Conservation (phyloP, 1,284 basidiomycete genomes). For the Salmacisia buchloeana region DNA sequence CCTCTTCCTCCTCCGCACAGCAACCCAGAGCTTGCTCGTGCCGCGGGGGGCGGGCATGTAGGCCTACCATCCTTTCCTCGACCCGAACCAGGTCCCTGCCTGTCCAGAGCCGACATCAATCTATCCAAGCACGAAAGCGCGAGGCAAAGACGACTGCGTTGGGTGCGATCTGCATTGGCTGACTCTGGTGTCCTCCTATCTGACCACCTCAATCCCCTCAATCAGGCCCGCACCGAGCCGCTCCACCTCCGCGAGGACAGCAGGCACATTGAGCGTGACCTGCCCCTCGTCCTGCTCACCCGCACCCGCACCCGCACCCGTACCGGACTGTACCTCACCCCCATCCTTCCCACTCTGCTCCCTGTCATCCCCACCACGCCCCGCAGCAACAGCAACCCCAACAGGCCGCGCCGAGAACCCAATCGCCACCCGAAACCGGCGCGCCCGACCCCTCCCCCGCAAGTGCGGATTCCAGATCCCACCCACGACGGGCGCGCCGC, state of each 20-base stretch:
- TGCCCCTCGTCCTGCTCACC: slow-evolving; percentile 57
- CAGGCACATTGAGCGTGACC: slow-evolving; percentile 68
- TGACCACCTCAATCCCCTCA: slow-evolving; percentile 22
- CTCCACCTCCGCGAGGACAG: slow-evolving; percentile 71
- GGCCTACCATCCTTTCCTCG: no score
- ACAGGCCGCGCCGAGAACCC: slow-evolving; percentile 62
- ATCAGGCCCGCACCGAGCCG: slow-evolving; percentile 71
- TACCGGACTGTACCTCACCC: no score
- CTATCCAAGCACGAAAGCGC: no score
- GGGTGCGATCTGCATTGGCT: no score
- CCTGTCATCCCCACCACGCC: neutral
- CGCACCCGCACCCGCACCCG: no score
- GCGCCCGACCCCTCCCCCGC: slow-evolving; percentile 42
- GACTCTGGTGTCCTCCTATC: neutral
- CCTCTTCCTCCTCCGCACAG: slow-evolving; percentile 63
- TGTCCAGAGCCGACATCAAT: no score
- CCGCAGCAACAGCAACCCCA: slow-evolving; percentile 2
- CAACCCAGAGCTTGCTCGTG: no score
- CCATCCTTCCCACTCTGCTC: slow-evolving; percentile 20
- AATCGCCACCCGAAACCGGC: slow-evolving; percentile 73
- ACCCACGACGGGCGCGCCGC: slow-evolving; percentile 68
- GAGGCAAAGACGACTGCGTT: no score
- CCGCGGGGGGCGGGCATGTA: no score
- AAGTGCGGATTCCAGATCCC: slow-evolving; percentile 76
- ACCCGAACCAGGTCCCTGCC: no score